Base-by-base conservation (phyloP, 345 rosid species). In the Eucalyptus camaldulensis region DNA sequence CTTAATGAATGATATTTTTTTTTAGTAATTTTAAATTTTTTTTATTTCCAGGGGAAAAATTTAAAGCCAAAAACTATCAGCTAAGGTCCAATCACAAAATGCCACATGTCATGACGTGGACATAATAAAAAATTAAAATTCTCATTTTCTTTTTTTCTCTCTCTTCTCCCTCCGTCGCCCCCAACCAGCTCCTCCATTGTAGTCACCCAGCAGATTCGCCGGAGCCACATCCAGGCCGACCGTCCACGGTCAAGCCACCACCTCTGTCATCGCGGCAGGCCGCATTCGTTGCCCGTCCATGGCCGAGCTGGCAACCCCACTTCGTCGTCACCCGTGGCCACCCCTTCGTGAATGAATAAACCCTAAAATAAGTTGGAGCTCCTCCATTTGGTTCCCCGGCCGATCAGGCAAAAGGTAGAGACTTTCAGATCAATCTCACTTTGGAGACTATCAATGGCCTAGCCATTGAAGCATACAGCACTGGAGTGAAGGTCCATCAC, bases 81-180 rank as follows among this genome's bases (percentile, higher is more conserved):
- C 45, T 17, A n/a, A 10, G n/a, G 65, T 58, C n/a, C 1, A 58
- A 58, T 25, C 13, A 25, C n/a, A 10, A 58, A 58, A 5, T 58
- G 65, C 65, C 65, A 58, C 65, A 27, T 58, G n/a, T 11, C n/a
- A 53, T 53, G 24, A 53, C 25, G 7, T 25, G n/a, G 13, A 58
- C 7, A 58, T 58, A 10, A 12, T 10, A 10, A 25, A 25, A 11
- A 58, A 0, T 27, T 25, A 14, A n/a, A n/a, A n/a, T 33, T 33
- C 37, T 58, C n/a, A 0, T n/a, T 25, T 5, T 24, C n/a, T 58
- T 58, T 58, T 25, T 25, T 10, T 0, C n/a, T 10, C n/a, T 2
- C 65, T 11, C 15, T 58, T 58, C 67, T 58, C 67, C 67, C 58
- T 4, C 0, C 58, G 10, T 0, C 1, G 10, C 25, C 58, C 58